Conservation (phyloP, 768 basidiomycete genomes). For the Auriscalpium orientale region DNA sequence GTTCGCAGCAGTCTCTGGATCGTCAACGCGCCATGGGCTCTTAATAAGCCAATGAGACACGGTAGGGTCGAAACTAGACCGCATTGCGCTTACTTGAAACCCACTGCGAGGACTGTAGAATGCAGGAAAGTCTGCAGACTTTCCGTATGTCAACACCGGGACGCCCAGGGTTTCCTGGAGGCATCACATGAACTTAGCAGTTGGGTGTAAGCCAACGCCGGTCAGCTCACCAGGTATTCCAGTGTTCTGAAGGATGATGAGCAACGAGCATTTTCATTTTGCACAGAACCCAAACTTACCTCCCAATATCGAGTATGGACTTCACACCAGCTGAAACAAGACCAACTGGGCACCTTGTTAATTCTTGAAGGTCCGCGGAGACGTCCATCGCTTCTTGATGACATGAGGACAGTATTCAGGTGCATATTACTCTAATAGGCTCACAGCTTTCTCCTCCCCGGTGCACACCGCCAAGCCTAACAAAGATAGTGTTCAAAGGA, state of each 20-base stretch:
- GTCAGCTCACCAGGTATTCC: slow-evolving; percentile 58
- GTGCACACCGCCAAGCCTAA: slow-evolving; percentile 78
- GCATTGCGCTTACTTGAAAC: slow-evolving; percentile 44
- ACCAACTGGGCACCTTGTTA: slow-evolving; percentile 83
- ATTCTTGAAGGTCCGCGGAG: slow-evolving; percentile 88
- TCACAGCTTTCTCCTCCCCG: slow-evolving; percentile 62
- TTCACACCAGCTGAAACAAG: slow-evolving; percentile 92
- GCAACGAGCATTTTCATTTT: neutral
- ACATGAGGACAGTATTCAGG: neutral
- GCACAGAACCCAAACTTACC: slow-evolving; percentile 29
- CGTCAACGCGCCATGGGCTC: slow-evolving; percentile 72
- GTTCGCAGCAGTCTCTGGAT: slow-evolving; percentile 60
- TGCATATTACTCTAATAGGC: slow-evolving; percentile 12
- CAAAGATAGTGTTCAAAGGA: too few relatives aligned
- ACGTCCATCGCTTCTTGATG: slow-evolving; percentile 76
- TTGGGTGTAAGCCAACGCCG: neutral
- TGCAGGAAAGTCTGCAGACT: slow-evolving; percentile 82
- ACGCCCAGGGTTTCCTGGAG: slow-evolving; percentile 92
- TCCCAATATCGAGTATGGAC: slow-evolving; percentile 88
- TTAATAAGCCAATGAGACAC: slow-evolving; percentile 21
- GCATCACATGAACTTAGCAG: neutral
- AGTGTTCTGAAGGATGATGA: slow-evolving; percentile 45
- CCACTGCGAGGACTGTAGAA: slow-evolving; percentile 88
- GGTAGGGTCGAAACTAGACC: neutral
- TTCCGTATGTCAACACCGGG: slow-evolving; percentile 74